phyloP scores from a whole-genome alignment of 129 eudicot genomes.

The Artemisia argyi region DNA sequence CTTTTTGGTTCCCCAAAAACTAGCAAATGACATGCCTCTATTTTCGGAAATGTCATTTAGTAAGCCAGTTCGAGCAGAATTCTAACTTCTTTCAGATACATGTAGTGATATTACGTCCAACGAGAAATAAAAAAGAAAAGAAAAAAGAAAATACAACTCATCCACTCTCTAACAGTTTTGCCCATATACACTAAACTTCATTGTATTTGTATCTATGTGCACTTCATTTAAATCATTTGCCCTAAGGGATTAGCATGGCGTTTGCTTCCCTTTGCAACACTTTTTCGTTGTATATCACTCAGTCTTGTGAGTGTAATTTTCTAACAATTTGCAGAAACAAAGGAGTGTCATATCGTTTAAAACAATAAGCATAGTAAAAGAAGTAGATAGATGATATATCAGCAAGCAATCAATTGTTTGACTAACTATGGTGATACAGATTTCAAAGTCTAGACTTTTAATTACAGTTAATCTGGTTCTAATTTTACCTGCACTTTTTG shows the following conservation, averaged over 20 bases:
- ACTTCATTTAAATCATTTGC: no score
- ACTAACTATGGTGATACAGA: constrained; percentile 3
- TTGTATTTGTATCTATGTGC: not conserved
- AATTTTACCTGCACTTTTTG: not conserved
- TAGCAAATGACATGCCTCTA: not conserved
- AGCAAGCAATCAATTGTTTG: not conserved
- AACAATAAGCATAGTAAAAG: constrained; percentile 16
- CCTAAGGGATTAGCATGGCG: not conserved
- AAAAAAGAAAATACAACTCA: constrained; percentile 3
- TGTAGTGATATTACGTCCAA: not conserved
- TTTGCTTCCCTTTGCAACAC: not conserved
- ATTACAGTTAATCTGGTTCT: constrained; percentile 6
- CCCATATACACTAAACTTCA: constrained; percentile 13
- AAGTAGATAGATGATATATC: constrained; percentile 9
- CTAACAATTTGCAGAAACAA: not conserved
- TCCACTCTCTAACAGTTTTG: constrained; percentile 13
- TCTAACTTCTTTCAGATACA: not conserved
- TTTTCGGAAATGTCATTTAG: constrained; percentile 12
- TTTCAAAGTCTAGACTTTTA: constrained; percentile 1
- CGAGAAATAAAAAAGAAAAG: not conserved
- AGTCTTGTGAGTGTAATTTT: no score
- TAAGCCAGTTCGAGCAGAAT: constrained; percentile 12
- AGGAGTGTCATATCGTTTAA: not conserved
- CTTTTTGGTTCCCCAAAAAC: no score
- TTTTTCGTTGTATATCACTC: no score